phyloP scores from a whole-genome alignment of 2,329 filamentous ascomycete species.

The Tetracladium maxilliforme region DNA sequence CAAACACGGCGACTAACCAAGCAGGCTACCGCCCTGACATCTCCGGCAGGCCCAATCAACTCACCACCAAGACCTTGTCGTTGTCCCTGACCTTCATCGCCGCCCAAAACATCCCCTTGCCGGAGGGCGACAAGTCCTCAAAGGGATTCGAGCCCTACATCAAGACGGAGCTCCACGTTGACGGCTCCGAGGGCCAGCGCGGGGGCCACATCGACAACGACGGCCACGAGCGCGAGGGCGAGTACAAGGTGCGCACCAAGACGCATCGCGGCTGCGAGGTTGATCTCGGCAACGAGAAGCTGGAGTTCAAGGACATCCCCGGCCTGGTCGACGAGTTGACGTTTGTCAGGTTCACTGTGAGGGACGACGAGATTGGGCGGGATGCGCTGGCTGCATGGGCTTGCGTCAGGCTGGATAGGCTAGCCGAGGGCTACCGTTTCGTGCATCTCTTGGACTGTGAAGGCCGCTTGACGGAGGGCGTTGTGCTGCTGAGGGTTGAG shows the following conservation, averaged over 20 bases:
- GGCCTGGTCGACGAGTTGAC: slow-evolving; percentile 54
- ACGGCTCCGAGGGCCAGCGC: slow-evolving; percentile 30
- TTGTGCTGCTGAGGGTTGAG: slow-evolving; percentile 58
- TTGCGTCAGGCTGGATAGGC: slow-evolving; percentile 70
- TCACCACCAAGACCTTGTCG: slow-evolving; percentile 37
- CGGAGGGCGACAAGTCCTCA: slow-evolving; percentile 28
- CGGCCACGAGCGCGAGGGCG: slow-evolving; percentile 35
- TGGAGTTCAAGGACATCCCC: slow-evolving; percentile 42
- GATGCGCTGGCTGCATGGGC: slow-evolving; percentile 80
- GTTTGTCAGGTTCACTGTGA: slow-evolving; percentile 73
- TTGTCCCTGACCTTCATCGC: slow-evolving; percentile 61
- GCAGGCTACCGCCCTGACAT: not conserved
- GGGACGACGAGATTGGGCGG: slow-evolving; percentile 68
- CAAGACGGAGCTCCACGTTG: slow-evolving; percentile 69
- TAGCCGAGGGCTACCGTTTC: slow-evolving; percentile 63
- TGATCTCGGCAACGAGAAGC: slow-evolving; percentile 37
- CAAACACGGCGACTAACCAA: not conserved
- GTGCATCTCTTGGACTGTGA: slow-evolving; percentile 59
- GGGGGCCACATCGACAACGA: slow-evolving; percentile 22
- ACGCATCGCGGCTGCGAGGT: slow-evolving; percentile 43
- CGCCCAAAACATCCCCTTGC: slow-evolving; percentile 62
- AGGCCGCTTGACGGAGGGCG: slow-evolving; percentile 50
- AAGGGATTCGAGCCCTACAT: slow-evolving; percentile 55
- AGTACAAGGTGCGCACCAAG: slow-evolving; percentile 44
- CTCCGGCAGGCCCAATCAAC: too few relatives aligned